Base-by-base conservation (phyloP, 257 asterid genomes). In the Solanum medicagineum region DNA sequence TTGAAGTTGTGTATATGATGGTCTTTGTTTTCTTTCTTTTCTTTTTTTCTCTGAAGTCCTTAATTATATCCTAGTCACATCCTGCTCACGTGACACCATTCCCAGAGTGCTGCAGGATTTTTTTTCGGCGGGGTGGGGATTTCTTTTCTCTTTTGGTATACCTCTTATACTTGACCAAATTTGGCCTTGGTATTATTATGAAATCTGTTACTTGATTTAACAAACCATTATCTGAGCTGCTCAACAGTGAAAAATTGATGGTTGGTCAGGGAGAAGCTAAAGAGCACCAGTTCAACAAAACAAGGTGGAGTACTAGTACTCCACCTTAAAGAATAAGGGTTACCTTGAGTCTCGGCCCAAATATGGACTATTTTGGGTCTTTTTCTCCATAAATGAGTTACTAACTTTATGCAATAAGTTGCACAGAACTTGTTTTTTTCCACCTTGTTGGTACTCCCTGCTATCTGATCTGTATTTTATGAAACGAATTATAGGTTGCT, bases 401-500 rank as follows among this genome's bases (percentile, higher is more conserved):
- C 26, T 63, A 22, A 40, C 81, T 73, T 20, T 73, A 44, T 44
- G 56, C 81, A 73, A 73, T 73, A 19, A 73, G 81, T 45, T 73
- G 81, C 40, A 32, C 4, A 19, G 10, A 55, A 14, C 54, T 60
- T 75, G 2, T 73, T 77, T 80, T 80, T 59, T 17, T 45, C 57
- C 84, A 81, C 20, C 45, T 82, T 66, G 69, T 32, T 79, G 70
- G 22, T 24, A 53, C 14, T 29, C n/a, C 40, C 22, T 59, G 71
- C 29, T 24, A 32, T 55, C 47, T 74, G 81, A 56, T 85, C 22
- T 59, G 32, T 74, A 17, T 65, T 49, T 85, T 79, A 59, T 54
- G 77, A 85, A 62, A 81, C 90, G 88, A 80, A 80, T 87, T 77
- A 42, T 89, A 95, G 99, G 95, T 96, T 84, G 95, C 98, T 75